Evolutionary conservation across 164 flowering plant genomes (phyloP).

Genomic region (Macadamia tetraphylla): DNA sequence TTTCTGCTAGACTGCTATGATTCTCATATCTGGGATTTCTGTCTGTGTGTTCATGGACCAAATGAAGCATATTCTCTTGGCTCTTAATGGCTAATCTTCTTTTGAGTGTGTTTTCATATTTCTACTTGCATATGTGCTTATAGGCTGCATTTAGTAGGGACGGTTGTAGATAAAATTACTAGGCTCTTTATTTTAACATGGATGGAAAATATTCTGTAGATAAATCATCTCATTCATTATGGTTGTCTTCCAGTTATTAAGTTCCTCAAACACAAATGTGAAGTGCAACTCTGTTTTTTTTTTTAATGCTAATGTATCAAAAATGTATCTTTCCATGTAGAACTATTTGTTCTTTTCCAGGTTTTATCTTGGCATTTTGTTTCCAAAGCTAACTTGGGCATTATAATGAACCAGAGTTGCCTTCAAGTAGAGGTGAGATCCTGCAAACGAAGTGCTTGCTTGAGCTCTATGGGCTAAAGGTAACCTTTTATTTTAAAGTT

Average conservation of each 20-base stretch:
- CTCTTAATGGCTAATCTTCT: not conserved
- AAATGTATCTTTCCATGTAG: not conserved
- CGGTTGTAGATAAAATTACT: too few species aligned
- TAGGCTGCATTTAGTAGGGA: too few species aligned
- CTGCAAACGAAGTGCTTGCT: slow-evolving; percentile 92
- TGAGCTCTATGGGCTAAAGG: slow-evolving; percentile 95
- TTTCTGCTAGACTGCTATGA: too few species aligned
- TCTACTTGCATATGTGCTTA: too few species aligned
- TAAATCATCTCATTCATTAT: too few species aligned
- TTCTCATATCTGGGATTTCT: too few species aligned
- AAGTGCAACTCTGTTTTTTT: not conserved
- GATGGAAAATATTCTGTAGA: too few species aligned
- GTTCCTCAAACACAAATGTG: too few species aligned
- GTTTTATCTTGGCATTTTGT: not conserved
- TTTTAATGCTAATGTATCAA: not conserved
- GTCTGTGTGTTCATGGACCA: not conserved
- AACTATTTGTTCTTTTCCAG: not conserved
- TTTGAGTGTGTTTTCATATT: too few species aligned
- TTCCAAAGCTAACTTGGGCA: slow-evolving; percentile 11
- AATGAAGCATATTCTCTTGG: not conserved
- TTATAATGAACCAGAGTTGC: slow-evolving; percentile 61
- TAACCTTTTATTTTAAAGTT: slow-evolving; percentile 16
- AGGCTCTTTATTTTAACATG: too few species aligned
- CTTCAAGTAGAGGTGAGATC: slow-evolving; percentile 86
- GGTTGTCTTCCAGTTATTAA: too few species aligned